Evolutionary conservation across 106 monocot species (phyloP), one percentile per base, ranked within the genome.

Genomic region (Dendrobium officinale): DNA sequence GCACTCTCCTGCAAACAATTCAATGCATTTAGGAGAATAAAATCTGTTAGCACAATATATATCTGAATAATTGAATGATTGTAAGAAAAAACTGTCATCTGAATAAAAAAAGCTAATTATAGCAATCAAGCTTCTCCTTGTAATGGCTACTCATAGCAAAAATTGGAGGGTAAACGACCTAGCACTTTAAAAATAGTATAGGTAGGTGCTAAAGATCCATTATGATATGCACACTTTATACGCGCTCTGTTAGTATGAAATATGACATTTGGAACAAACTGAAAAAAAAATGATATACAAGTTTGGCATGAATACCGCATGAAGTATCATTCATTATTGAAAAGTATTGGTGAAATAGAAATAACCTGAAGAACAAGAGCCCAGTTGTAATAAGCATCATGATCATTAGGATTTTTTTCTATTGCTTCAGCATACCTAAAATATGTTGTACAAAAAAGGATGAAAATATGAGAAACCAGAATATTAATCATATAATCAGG

Each of bases 381-480:
- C 97, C 97, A 97, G 77, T 97, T 97, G 73, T 97, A 97, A 80
- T 89, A 94, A 74, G 97, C 97, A 88, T 94, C 97, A 85, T 94
- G 91, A 58, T 97, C 97, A 54, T 89, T 89, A 41, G 92, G 91
- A 84, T 97, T 97, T 88, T 88, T 97, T 79, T 97, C 94, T 81
- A 94, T 94, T 61, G 94, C 90, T 88, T 58, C 89, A 75, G 92
- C 92, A 88, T 97, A 97, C 85, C 97, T 97, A 81, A 42, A 74
- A 74, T 37, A 88, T 19, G 45, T 68, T n/a, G 47, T 6, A 15
- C 16, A 15, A 67, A 64, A 61, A 76, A 33, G 27, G 49, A 59
- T 80, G 6, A 48, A 37, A 49, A 45, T 45, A 37, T 61, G 41
- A 74, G 42, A 44, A 74, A 74, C n/a, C 74, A 74, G 6, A 16